phyloP scores from a whole-genome alignment of 2,329 filamentous ascomycete genomes.

The Ilyonectria destructans region DNA sequence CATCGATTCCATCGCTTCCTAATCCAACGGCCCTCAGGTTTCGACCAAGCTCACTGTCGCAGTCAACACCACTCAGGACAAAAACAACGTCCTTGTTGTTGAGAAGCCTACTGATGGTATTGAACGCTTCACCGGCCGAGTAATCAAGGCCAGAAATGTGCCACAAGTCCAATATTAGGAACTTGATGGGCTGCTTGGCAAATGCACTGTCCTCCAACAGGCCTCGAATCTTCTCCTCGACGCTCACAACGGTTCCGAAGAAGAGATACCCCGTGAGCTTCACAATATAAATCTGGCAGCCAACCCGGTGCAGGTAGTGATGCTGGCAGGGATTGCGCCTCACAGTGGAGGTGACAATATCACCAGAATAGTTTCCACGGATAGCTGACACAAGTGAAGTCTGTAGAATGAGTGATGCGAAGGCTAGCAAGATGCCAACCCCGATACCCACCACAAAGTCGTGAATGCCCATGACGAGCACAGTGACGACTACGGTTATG shows the following conservation, averaged over 20 bases:
- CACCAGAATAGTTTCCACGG: constrained; percentile 90
- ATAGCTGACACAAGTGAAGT: constrained; percentile 92
- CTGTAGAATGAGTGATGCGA: constrained; percentile 91
- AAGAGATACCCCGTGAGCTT: constrained; percentile 96
- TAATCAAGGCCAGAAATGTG: constrained; percentile 96
- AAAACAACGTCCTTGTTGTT: constrained; percentile 84
- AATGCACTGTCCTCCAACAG: constrained; percentile 90
- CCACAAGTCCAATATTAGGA: constrained; percentile 89
- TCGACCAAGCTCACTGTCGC: constrained; percentile 82
- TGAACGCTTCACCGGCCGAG: constrained; percentile 95
- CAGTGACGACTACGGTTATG: constrained; percentile 89
- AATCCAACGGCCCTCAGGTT: constrained; percentile 89
- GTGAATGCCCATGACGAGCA: constrained; percentile 95
- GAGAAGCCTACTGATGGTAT: constrained; percentile 89
- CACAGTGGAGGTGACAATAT: constrained; percentile 92
- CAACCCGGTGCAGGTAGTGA: constrained; percentile 87
- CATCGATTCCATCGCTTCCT: constrained; percentile 79
- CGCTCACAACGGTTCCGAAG: constrained; percentile 98
- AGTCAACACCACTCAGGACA: constrained; percentile 86
- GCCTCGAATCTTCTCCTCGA: constrained; percentile 88
- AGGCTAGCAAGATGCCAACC: constrained; percentile 91
- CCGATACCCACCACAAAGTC: constrained; percentile 97
- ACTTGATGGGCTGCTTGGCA: constrained; percentile 84
- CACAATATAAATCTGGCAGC: constrained; percentile 89
- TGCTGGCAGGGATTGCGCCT: constrained; percentile 91